Evolutionary conservation across 2,329 filamentous ascomycete species (phyloP), one percentile per base, ranked within the genome.

Genomic region (Fusarium humuli): DNA sequence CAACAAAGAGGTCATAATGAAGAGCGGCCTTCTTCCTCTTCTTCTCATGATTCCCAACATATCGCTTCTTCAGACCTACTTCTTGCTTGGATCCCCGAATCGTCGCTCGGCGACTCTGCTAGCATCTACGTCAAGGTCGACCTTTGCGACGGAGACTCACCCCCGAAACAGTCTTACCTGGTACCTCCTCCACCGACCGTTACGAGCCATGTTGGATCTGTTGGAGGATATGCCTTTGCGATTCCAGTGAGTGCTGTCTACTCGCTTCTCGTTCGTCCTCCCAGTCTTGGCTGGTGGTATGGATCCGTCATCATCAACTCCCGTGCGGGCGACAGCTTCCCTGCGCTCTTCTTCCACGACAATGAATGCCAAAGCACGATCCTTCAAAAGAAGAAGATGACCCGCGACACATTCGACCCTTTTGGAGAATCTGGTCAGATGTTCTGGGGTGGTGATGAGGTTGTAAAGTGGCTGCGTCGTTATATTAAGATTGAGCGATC

Each of bases 381-480:
- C 23, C 81, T 97, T 59, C 95, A 98, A 80, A 94, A 97, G 82
- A 97, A 96, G 85, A 93, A 91, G 81, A 84, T 93, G 56, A 89
- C 94, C 1, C 88, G 87, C 67, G 94, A 98, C 73, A 93, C 85
- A 45, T 98, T 99, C 75, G 94, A 98, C 74, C 94, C 94, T 0
- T 98, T 98, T 79, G 91, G 91, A 18, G 92, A 94, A 67, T 87
- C 87, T 69, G 95, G 95, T 0, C 89, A 92, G 78, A 91, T 97
- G 85, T 98, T 98, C 77, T 99, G 97, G 96, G 97, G 96, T 60
- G 96, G 96, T 7, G 96, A 99, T 78, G 95, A 99, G 81, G 92
- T 98, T 1, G 79, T 99, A 49, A 87, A 94, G 58, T 99, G 97
- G 96, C 77, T 99, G 74, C 93, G 90, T 77, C 87, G 91, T 77